These are phyloP conservation scores for Fragaria vesca DNA, from an alignment of 306 rosid genomes.

Conservation along the genomic window DNA sequence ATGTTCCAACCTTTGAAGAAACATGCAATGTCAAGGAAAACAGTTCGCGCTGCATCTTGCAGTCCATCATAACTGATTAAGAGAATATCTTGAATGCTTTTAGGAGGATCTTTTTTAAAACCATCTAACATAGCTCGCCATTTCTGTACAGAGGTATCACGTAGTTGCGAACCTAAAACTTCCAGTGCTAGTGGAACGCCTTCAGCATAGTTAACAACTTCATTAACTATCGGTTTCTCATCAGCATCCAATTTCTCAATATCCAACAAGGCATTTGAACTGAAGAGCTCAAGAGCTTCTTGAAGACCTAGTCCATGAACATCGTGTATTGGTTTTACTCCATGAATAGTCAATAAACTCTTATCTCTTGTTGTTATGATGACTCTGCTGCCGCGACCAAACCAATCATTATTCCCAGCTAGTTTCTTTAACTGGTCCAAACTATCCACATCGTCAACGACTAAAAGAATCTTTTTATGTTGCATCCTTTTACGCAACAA, in stretches of 20 bases:
- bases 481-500: not conserved
- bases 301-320: not conserved
- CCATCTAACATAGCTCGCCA: conserved; percentile 35
- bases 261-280: not conserved
- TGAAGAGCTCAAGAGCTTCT: not conserved
- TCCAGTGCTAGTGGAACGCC: conserved; percentile 36
- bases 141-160: conserved; percentile 9
- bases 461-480: not conserved
- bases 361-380: conserved; percentile 15
- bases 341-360: not conserved
- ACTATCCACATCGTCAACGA: not conserved
- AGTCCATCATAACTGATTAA: conserved; percentile 35
- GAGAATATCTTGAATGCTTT: conserved; percentile 33
- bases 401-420: not conserved
- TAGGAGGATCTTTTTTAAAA: conserved; percentile 28
- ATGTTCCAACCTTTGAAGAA: no score
- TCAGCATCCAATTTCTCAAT: not conserved
- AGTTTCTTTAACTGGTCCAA: not conserved
- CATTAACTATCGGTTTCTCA: not conserved
- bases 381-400: conserved; percentile 1
- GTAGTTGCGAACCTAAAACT: conserved; percentile 39
- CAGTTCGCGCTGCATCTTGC: conserved; percentile 10
- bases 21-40: conserved; percentile 24
- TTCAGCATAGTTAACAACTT: not conserved
- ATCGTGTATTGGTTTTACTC: not conserved